Conservation (phyloP, 495 filamentous ascomycete species). For the Aspergillus cavernicola region DNA sequence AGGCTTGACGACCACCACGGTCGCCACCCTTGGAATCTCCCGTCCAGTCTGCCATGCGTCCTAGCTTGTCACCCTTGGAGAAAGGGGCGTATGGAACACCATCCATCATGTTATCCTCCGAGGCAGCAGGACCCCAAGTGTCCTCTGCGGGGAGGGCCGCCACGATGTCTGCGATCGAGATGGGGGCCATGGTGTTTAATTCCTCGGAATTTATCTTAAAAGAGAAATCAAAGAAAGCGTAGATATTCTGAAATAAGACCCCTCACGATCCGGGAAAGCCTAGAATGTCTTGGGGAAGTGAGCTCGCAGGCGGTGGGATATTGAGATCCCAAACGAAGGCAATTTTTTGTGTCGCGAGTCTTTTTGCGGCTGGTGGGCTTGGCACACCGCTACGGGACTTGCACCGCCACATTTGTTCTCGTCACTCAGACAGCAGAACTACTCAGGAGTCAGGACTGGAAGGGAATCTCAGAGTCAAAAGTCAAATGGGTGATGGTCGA, state of each 20-base stretch:
- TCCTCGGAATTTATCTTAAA: neutral
- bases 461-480: no score
- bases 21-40: constrained; percentile 85
- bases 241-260: neutral
- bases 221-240: neutral
- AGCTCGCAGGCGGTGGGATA: constrained; percentile 26
- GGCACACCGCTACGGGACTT: constrained; percentile 7
- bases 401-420: constrained; percentile 32
- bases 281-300: neutral
- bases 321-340: constrained; percentile 24
- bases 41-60: constrained; percentile 99
- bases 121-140: constrained; percentile 79
- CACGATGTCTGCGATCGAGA: constrained; percentile 58
- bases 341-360: constrained; percentile 46
- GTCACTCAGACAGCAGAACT: neutral
- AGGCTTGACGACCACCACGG: constrained; percentile 76
- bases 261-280: constrained; percentile 4
- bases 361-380: constrained; percentile 30
- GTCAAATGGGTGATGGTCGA: neutral
- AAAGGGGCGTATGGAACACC: constrained; percentile 97
- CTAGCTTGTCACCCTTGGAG: constrained; percentile 97
- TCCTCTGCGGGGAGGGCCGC: constrained; percentile 60
- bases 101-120: constrained; percentile 78
- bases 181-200: constrained; percentile 47
- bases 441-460: no score